These are phyloP conservation scores for Hypoxylon sp. DNA, from an alignment of 2,329 filamentous ascomycete species.

Conservation along the genomic window DNA sequence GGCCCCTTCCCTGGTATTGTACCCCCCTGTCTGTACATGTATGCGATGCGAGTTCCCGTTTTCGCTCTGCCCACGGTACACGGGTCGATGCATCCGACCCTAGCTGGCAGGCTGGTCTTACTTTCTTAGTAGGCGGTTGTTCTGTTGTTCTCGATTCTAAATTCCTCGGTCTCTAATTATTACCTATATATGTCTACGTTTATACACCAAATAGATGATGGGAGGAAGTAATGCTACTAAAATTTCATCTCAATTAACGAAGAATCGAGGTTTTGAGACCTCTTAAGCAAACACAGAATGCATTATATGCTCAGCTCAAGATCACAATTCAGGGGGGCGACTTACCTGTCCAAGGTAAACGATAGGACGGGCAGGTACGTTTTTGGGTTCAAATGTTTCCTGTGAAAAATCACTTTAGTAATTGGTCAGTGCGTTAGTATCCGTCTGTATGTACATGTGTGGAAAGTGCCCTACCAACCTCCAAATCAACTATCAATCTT, in stretches of 20 bases:
- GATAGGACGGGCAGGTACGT: constrained; percentile 1
- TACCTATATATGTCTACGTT: constrained; percentile 1
- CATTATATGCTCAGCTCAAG: background rate
- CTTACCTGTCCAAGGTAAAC: background rate
- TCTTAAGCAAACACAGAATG: background rate
- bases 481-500: background rate
- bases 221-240: constrained; percentile 2
- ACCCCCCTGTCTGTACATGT: background rate
- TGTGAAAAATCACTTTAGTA: background rate
- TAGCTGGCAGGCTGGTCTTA: background rate
- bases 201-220: constrained; percentile 9
- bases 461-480: background rate
- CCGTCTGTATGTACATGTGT: background rate
- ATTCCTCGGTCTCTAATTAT: background rate
- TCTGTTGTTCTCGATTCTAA: constrained; percentile 8
- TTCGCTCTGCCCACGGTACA: background rate
- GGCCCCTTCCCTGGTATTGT: background rate
- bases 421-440: constrained; percentile 16
- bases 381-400: background rate
- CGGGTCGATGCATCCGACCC: background rate
- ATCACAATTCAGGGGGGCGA: background rate
- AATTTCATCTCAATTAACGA: background rate
- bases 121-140: constrained; percentile 14
- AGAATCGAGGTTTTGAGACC: background rate
- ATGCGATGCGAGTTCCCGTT: background rate